These are phyloP conservation scores for Starmerella stellata DNA, from an alignment of 805 yeast species.

Conservation along the genomic window DNA sequence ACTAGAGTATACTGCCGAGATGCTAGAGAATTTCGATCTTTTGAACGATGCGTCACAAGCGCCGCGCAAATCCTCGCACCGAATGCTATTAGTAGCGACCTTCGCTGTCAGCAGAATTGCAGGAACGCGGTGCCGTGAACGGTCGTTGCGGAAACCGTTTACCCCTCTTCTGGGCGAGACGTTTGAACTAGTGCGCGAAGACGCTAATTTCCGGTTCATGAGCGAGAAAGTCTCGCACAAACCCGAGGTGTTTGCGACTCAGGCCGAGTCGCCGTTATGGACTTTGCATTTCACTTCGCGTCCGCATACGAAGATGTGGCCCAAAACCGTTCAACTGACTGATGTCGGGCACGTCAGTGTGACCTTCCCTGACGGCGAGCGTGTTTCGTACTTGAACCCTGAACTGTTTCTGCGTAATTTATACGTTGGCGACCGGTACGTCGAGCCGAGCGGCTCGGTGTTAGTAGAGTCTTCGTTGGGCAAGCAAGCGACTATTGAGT, in stretches of 20 bases:
- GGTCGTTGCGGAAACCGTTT: constrained; percentile 77
- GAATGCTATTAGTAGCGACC: constrained; percentile 46
- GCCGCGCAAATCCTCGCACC: constrained; percentile 34
- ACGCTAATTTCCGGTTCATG: constrained; percentile 50
- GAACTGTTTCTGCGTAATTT: constrained; percentile 66
- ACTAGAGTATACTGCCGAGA: constrained; percentile 62
- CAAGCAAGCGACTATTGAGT: constrained; percentile 48
- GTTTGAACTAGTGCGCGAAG: constrained; percentile 73
- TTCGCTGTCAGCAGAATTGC: constrained; percentile 68
- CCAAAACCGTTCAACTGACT: constrained; percentile 70
- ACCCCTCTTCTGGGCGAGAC: constrained; percentile 91
- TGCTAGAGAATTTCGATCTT: constrained; percentile 55
- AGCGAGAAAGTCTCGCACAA: constrained; percentile 78
- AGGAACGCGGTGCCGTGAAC: constrained; percentile 49
- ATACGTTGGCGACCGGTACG: constrained; percentile 85
- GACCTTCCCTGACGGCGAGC: constrained; percentile 43
- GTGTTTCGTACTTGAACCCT: constrained; percentile 66
- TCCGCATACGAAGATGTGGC: constrained; percentile 77
- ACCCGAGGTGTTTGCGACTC: constrained; percentile 70
- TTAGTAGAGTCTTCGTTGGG: constrained; percentile 43
- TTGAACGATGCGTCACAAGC: constrained; percentile 42
- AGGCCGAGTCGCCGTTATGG: constrained; percentile 62
- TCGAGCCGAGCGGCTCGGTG: constrained; percentile 63
- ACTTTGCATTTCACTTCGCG: constrained; percentile 25
- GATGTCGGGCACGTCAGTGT: constrained; percentile 55